Evolutionary conservation across 805 yeast species (phyloP).

Genomic region (Starmerella stellata): DNA sequence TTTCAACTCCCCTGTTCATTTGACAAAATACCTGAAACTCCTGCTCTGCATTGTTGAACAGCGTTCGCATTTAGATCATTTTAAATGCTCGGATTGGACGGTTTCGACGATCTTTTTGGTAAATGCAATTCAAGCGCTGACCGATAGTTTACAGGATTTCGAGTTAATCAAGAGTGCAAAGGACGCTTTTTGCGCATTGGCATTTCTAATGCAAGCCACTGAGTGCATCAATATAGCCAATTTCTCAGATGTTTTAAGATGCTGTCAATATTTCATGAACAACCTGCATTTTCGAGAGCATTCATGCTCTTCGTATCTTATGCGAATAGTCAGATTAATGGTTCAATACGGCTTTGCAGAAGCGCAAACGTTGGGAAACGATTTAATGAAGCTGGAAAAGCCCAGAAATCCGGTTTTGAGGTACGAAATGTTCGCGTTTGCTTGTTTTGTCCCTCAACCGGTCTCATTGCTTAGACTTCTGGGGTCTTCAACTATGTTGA

Average conservation of each 20-base stretch:
- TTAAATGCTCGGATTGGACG: conserved; percentile 3
- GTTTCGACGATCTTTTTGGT: conserved; percentile 1
- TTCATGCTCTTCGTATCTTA: conserved; percentile 6
- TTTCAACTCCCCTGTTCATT: conserved; percentile 2
- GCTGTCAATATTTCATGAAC: conserved; percentile 3
- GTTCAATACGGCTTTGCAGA: not conserved
- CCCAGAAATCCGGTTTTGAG: conserved; percentile 2
- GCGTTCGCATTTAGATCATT: conserved; percentile 6
- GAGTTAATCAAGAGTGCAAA: not conserved
- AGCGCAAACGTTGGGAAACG: not conserved
- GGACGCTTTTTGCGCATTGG: conserved; percentile 2
- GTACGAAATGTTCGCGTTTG: conserved; percentile 5
- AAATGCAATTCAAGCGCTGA: not conserved
- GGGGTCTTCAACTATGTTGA: not conserved
- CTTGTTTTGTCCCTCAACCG: conserved; percentile 6
- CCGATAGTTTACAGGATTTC: not conserved
- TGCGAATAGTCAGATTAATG: conserved; percentile 6
- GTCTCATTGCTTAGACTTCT: not conserved
- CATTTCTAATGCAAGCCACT: not conserved
- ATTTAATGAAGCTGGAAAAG: conserved; percentile 3
- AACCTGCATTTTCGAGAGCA: conserved; percentile 4
- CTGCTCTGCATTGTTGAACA: conserved; percentile 1
- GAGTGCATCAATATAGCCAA: not conserved
- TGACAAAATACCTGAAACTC: conserved; percentile 3
- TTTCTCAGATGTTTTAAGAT: not conserved